These are phyloP conservation scores for Saccharomycopsis sp. DNA, from an alignment of 805 yeast species.

Conservation along the genomic window DNA sequence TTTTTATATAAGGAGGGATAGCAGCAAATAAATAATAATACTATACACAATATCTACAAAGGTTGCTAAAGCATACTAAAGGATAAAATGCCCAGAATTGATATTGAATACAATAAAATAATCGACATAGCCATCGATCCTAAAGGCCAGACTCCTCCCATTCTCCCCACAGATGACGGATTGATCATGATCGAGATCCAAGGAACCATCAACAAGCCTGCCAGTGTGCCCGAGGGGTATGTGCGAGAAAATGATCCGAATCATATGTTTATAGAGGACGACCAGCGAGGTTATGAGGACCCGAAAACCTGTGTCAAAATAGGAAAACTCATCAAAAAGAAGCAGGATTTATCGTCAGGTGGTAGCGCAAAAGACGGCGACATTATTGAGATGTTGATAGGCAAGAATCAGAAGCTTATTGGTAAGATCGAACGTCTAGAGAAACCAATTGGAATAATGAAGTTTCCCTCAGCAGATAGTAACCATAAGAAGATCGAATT, in stretches of 20 bases:
- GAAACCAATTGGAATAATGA: slow-evolving; percentile 59
- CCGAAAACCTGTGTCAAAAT: background rate
- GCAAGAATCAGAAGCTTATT: slow-evolving; percentile 61
- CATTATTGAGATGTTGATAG: slow-evolving; percentile 39
- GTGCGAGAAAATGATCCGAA: background rate
- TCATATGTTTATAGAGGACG: background rate
- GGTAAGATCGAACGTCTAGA: slow-evolving; percentile 55
- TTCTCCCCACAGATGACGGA: slow-evolving; percentile 12
- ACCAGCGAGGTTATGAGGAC: background rate
- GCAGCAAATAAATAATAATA: too few species aligned
- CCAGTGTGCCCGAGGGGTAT: background rate
- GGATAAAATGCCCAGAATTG: background rate
- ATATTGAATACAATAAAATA: background rate
- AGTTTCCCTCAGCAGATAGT: slow-evolving; percentile 30
- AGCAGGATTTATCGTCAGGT: background rate
- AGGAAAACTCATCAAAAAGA: background rate
- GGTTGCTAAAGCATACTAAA: background rate
- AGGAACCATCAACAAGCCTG: slow-evolving; percentile 18
- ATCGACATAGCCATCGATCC: background rate
- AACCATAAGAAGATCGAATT: slow-evolving; percentile 36
- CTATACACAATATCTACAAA: too few species aligned
- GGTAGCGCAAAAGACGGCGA: background rate
- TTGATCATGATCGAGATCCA: slow-evolving; percentile 19
- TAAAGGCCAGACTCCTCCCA: background rate
- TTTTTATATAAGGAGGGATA: too few species aligned